Evolutionary conservation across 306 rosid species (phyloP).

Genomic region (Glycine soja): DNA sequence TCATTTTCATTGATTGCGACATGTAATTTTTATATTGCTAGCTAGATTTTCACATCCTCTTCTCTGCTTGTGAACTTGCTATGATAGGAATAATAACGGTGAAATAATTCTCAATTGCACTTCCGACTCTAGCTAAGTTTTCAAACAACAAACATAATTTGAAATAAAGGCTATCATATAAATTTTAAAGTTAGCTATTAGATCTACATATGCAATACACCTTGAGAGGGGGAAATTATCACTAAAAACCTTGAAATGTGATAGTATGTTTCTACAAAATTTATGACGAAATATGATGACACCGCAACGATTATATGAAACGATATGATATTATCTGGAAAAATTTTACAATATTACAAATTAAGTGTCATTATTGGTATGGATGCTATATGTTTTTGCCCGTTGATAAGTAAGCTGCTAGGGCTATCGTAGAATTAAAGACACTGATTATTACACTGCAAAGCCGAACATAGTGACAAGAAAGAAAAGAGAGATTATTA

Average conservation of each 20-base stretch:
- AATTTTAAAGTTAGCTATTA: neutral
- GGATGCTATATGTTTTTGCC: slow-evolving; percentile 16
- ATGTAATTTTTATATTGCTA: neutral
- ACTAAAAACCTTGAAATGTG: too few relatives aligned
- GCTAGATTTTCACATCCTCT: neutral
- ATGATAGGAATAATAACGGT: neutral
- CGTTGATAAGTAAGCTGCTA: slow-evolving; percentile 34
- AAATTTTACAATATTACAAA: neutral
- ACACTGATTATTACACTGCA: slow-evolving; percentile 50
- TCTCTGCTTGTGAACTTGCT: neutral
- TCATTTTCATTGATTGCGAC: neutral
- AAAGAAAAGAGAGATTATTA: slow-evolving; percentile 37
- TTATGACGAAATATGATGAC: too few relatives aligned
- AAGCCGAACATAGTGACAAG: slow-evolving; percentile 50
- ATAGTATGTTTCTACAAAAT: too few relatives aligned
- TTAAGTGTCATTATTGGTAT: slow-evolving; percentile 33
- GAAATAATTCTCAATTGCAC: neutral
- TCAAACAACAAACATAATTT: neutral
- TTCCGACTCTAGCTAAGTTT: neutral
- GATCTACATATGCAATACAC: too few relatives aligned
- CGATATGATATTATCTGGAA: too few relatives aligned
- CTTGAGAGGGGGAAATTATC: too few relatives aligned
- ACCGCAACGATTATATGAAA: too few relatives aligned
- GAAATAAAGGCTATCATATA: neutral
- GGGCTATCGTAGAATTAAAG: slow-evolving; percentile 50